These are phyloP conservation scores for Hansfordia pulvinata DNA, from an alignment of 2,329 filamentous ascomycete species.

Conservation along the genomic window DNA sequence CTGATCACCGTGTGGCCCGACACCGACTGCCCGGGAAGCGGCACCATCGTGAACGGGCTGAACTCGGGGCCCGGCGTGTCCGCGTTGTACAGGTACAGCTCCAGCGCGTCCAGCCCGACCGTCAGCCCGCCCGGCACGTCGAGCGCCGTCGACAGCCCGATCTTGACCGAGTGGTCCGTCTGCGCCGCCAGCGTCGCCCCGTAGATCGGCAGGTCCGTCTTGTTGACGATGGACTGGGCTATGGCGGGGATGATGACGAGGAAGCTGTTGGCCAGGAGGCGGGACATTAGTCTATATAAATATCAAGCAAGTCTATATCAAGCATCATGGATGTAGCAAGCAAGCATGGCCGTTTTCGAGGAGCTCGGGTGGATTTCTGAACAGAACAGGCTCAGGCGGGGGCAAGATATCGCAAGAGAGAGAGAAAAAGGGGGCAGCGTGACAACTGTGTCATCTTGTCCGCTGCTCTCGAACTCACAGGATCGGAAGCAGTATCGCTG, in stretches of 20 bases:
- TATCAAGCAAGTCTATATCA: no score
- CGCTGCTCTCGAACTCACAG: no score
- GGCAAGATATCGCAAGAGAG: no score
- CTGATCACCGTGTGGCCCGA: conserved; percentile 15
- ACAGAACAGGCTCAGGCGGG: no score
- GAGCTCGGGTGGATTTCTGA: no score
- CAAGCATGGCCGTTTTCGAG: no score
- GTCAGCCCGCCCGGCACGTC: conserved; percentile 19
- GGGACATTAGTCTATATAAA: no score
- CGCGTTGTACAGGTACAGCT: conserved; percentile 18
- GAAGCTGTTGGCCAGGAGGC: conserved; percentile 14
- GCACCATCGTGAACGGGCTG: conserved; percentile 14
- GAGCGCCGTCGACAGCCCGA: conserved; percentile 20
- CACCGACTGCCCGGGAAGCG: conserved; percentile 12
- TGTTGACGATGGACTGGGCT: conserved; percentile 21
- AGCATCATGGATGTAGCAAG: no score
- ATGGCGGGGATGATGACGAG: conserved; percentile 23
- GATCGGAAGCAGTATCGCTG: conserved; percentile 1
- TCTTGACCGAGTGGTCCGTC: conserved; percentile 15
- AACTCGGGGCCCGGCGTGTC: conserved; percentile 9
- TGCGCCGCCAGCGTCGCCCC: conserved; percentile 19
- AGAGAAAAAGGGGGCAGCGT: no score
- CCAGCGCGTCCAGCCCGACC: conserved; percentile 20
- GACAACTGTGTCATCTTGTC: no score
- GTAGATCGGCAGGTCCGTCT: conserved; percentile 20